Base-by-base conservation (phyloP, 495 filamentous ascomycete species). In the Daldinia bambusicola region DNA sequence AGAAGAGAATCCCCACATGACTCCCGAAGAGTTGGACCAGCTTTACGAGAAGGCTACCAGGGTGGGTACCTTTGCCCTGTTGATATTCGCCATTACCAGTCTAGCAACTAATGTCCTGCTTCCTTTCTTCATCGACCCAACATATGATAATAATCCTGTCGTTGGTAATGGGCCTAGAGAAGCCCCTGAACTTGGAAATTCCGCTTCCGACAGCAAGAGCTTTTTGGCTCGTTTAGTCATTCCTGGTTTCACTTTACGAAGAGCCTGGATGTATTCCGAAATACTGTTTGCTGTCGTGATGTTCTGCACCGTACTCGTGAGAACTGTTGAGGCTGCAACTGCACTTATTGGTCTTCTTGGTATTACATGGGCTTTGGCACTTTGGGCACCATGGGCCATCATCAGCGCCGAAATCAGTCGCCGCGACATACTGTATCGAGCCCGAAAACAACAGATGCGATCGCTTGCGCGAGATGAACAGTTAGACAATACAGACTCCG, bases 311-410 rank as follows among this genome's bases (percentile, higher is more conserved):
- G 89, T 96, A 62, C 85, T 96, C 73, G 90, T 95, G 55, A 86
- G 80, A 61, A 87, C 84, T 6, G 84, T 89, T 31, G 79, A 83
- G 61, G 87, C 84, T 7, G 94, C 89, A 4, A 94, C 91, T 0
- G 82, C 89, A 16, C 86, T 95, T 12, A 90, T 95, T 52, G 92
- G 87, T 6, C 75, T 95, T 12, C 85, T 96, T 65, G 94, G 94
- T 16, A 88, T 97, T 61, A 91, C 90, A 12, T 97, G 94, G 94
- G 93, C 94, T 22, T 80, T 97, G 56, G 92, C 93, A 18, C 84
- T 94, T 34, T 97, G 94, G 94, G 94, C 92, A 0, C 94, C 94
- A 0, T 97, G 94, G 83, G 93, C 94, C 38, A 89, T 97, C 69
- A 97, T 97, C 74, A 91, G 90, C 55, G 90, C 91, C 37, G 94